phyloP scores from a whole-genome alignment of 2,329 filamentous ascomycete species.

The Proliferodiscus dingleyae region DNA sequence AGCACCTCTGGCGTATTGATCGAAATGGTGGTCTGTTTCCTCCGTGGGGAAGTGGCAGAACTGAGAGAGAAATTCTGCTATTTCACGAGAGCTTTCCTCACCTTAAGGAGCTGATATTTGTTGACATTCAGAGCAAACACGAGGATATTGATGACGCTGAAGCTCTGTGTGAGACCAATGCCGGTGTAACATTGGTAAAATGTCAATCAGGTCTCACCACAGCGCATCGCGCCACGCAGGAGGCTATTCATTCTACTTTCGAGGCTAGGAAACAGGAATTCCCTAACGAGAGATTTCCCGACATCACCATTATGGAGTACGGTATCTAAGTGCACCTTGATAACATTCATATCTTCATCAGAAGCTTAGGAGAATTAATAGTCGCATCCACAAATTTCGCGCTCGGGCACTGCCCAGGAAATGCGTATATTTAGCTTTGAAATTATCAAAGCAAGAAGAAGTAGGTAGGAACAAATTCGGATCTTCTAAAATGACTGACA shows the following conservation, averaged over 20 bases:
- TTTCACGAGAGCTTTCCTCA: constrained; percentile 4
- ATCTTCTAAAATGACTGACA: no score
- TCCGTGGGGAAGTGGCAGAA: background rate
- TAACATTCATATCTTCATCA: no score
- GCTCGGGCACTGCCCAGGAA: no score
- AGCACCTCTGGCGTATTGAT: constrained; percentile 3
- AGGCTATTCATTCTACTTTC: background rate
- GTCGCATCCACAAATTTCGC: no score
- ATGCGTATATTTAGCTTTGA: no score
- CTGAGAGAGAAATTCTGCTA: background rate
- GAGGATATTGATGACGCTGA: background rate
- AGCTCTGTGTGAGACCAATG: background rate
- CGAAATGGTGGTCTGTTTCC: background rate
- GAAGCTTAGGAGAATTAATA: no score
- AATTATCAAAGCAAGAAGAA: no score
- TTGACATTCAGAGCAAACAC: background rate
- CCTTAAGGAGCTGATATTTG: constrained; percentile 4
- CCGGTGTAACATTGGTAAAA: background rate
- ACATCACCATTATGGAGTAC: background rate
- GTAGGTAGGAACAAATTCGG: no score
- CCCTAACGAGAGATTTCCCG: background rate
- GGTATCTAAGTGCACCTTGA: background rate
- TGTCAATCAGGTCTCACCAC: background rate
- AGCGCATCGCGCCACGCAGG: background rate
- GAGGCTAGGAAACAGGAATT: background rate